Evolutionary conservation across 345 rosid genomes (phyloP).

Genomic region (Clausena lansium): DNA sequence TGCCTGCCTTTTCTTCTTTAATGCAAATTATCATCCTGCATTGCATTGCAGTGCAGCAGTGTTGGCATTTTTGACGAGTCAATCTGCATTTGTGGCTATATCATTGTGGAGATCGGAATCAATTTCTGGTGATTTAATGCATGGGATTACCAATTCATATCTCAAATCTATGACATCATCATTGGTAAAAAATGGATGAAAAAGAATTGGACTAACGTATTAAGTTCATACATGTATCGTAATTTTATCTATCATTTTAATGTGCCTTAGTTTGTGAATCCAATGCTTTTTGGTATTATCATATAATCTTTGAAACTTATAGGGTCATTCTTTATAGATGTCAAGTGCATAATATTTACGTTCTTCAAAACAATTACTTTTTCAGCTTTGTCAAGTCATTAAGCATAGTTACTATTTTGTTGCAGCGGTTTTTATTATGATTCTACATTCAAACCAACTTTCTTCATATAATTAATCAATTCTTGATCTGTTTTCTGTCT

Average conservation of each 20-base stretch:
- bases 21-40: background rate
- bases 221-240: background rate
- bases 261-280: background rate
- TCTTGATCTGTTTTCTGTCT: background rate
- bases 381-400: background rate
- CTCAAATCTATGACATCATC: too few relatives aligned
- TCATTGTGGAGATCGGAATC: background rate
- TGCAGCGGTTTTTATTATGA: background rate
- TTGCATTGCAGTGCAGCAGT: background rate
- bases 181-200: background rate
- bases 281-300: too few relatives aligned
- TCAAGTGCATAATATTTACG: too few relatives aligned
- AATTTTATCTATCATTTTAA: background rate
- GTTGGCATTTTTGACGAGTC: background rate
- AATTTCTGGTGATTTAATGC: background rate
- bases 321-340: too few relatives aligned
- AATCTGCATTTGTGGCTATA: too few relatives aligned
- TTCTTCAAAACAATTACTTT: background rate
- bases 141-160: background rate
- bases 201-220: background rate
- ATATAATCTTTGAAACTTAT: too few relatives aligned
- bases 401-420: background rate
- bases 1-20: background rate
- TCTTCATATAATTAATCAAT: background rate
- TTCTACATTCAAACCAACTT: background rate